These are phyloP conservation scores for Alloteropsis semialata DNA, from an alignment of 176 grass and related monocot genomes.

Conservation along the genomic window DNA sequence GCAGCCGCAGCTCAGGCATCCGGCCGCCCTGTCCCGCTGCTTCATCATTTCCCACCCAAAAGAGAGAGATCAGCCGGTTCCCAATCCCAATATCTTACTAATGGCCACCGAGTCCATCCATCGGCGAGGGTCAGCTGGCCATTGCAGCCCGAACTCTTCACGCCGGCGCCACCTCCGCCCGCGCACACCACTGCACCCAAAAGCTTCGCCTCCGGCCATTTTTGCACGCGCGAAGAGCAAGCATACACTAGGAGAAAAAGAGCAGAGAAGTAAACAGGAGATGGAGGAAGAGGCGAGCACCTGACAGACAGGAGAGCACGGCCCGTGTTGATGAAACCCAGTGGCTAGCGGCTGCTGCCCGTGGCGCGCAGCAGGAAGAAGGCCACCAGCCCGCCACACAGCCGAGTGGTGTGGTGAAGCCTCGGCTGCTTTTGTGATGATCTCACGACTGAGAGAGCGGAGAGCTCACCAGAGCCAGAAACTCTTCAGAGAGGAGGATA, in stretches of 20 bases:
- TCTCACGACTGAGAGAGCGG: neutral
- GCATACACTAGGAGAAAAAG: neutral
- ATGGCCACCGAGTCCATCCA: neutral
- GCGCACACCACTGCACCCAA: neutral
- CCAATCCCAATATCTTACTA: neutral
- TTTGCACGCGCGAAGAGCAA: neutral
- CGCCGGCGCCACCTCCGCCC: no score
- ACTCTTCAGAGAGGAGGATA: neutral
- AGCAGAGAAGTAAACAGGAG: neutral
- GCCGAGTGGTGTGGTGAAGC: neutral
- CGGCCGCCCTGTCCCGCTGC: neutral
- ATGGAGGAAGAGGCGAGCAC: neutral
- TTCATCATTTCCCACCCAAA: neutral
- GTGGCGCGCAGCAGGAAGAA: neutral
- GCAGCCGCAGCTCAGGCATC: neutral
- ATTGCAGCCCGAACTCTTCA: neutral
- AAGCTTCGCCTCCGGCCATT: neutral
- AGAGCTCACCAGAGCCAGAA: neutral
- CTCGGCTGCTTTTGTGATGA: neutral
- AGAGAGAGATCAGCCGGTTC: neutral
- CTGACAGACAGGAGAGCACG: slow-evolving; percentile 3
- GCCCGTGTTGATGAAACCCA: neutral
- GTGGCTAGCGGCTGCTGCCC: neutral
- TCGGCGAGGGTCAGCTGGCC: neutral
- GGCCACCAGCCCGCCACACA: neutral